These are phyloP conservation scores for Plasmodium relictum DNA, from an alignment of 169 alveolate genomes.

Conservation along the genomic window DNA sequence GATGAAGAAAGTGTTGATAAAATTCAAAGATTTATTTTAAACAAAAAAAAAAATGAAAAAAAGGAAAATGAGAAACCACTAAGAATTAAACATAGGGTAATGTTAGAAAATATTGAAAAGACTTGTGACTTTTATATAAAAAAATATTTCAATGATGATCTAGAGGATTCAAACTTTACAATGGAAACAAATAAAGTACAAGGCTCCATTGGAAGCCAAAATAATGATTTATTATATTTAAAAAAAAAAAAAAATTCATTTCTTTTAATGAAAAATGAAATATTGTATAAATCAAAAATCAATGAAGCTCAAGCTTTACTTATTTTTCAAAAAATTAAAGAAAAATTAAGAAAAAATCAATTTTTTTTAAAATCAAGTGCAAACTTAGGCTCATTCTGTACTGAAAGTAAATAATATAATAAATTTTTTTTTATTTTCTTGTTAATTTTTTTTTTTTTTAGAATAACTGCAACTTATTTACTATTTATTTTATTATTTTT, in stretches of 20 bases:
- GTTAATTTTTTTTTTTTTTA: not conserved
- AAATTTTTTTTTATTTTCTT: not conserved
- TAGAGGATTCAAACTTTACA: slow-evolving; percentile 1
- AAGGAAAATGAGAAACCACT: slow-evolving; percentile 15
- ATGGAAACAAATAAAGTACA: not conserved
- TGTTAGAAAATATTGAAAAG: slow-evolving; percentile 50
- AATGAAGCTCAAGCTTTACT: slow-evolving; percentile 54
- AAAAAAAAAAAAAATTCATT: slow-evolving; percentile 51
- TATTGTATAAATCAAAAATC: slow-evolving; percentile 47
- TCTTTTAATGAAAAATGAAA: slow-evolving; percentile 50
- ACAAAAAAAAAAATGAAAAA: slow-evolving; percentile 12
- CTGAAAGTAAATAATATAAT: slow-evolving; percentile 1
- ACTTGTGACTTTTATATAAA: slow-evolving; percentile 71
- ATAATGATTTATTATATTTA: not conserved
- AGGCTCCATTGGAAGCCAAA: not conserved
- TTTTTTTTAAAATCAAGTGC: not conserved
- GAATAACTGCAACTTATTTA: not conserved
- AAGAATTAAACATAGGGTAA: slow-evolving; percentile 40
- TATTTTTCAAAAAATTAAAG: slow-evolving; percentile 59
- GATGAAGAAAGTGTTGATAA: slow-evolving; percentile 40
- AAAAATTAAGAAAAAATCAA: slow-evolving; percentile 22
- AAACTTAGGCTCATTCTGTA: not conserved
- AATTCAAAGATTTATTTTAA: not conserved
- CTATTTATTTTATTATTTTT: too few relatives aligned
- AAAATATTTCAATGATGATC: slow-evolving; percentile 55